phyloP scores from a whole-genome alignment of 148 eudicot genomes.

The Camellia sinensis region DNA sequence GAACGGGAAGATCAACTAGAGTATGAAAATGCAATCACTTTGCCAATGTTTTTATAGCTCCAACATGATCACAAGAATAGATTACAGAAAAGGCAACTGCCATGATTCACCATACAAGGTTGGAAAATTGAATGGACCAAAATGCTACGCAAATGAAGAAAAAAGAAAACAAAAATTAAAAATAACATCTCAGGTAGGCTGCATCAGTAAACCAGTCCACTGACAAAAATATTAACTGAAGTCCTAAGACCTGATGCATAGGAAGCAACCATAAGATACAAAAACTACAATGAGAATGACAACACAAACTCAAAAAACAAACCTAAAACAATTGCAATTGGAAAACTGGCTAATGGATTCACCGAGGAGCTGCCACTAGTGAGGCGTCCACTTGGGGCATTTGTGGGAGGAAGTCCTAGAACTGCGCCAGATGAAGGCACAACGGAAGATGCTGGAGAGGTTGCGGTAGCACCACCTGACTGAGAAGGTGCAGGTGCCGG shows the following conservation, averaged over 20 bases:
- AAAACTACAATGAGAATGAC: constrained; percentile 21
- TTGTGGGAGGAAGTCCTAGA: constrained; percentile 51
- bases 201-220: constrained; percentile 19
- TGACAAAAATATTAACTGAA: constrained; percentile 2
- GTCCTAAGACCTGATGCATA: background rate
- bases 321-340: constrained; percentile 26
- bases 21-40: background rate
- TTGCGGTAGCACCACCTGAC: constrained; percentile 37
- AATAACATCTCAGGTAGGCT: background rate
- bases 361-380: constrained; percentile 40
- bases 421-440: constrained; percentile 60
- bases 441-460: constrained; percentile 22
- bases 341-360: constrained; percentile 29
- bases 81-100: constrained; percentile 11
- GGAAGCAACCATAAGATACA: constrained; percentile 18
- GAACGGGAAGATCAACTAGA: too few species aligned
- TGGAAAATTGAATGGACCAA: constrained; percentile 14
- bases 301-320: constrained; percentile 15
- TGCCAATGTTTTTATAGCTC: background rate
- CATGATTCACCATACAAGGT: constrained; percentile 17
- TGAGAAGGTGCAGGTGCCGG: constrained; percentile 82
- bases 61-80: background rate
- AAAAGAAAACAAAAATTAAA: constrained; percentile 10
- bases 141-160: background rate
- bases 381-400: constrained; percentile 53